A percentile compares a stretch with the other conserved stretches of the same genome.
Conservation (phyloP, 257 asterid species). For the Ehretia macrophylla region DNA sequence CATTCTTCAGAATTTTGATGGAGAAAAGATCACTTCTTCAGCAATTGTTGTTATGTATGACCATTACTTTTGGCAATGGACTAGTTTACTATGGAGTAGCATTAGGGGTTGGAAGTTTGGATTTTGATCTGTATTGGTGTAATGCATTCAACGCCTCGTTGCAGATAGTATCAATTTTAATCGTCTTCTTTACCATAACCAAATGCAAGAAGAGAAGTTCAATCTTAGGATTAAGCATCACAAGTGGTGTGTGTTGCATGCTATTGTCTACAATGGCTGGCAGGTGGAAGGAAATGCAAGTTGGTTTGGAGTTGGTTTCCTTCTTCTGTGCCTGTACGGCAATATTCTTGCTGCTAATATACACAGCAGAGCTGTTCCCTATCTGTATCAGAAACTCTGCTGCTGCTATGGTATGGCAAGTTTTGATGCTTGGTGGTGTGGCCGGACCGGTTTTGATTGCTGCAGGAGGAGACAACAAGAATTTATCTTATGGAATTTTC, state of each 20-base stretch:
- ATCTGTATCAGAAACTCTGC: slow-evolving; percentile 26
- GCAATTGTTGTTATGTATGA: neutral
- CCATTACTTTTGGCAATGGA: neutral
- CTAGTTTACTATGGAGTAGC: neutral
- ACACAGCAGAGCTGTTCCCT: slow-evolving; percentile 25
- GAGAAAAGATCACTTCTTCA: neutral
- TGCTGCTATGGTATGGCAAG: slow-evolving; percentile 21
- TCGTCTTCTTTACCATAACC: slow-evolving; percentile 16
- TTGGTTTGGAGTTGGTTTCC: slow-evolving; percentile 23
- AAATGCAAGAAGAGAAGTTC: slow-evolving; percentile 25
- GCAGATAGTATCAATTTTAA: slow-evolving; percentile 26
- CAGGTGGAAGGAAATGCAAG: slow-evolving; percentile 15
- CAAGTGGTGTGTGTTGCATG: slow-evolving; percentile 29
- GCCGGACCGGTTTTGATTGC: slow-evolving; percentile 26
- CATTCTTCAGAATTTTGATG: neutral
- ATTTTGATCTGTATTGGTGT: neutral
- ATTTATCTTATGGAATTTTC: slow-evolving; percentile 17
- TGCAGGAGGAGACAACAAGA: slow-evolving; percentile 17
- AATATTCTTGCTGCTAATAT: slow-evolving; percentile 21
- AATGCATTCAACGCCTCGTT: neutral
- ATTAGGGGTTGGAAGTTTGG: neutral
- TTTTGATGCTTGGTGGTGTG: slow-evolving; percentile 31
- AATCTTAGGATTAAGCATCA: slow-evolving; percentile 20
- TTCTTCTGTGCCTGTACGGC: slow-evolving; percentile 25
- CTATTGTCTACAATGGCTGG: slow-evolving; percentile 10